Evolutionary conservation across 1,284 basidiomycete genomes (phyloP), one percentile per base, ranked within the genome.

Genomic region (Moniliophthora roreri): DNA sequence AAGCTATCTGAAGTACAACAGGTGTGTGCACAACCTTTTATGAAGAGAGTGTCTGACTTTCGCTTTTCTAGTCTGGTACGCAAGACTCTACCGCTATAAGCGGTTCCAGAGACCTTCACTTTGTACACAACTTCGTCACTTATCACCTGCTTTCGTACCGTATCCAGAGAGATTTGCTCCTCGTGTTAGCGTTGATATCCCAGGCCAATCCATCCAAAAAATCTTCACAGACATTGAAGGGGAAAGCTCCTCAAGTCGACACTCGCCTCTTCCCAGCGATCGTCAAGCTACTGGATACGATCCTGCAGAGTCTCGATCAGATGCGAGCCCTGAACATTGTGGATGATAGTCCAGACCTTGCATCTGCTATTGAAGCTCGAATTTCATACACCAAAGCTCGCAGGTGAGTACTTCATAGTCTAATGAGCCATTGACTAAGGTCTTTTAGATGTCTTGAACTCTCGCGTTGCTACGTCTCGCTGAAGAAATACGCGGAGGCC

Each of bases 61-160:
- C 37, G 24, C 38, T 40, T 41, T 13, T 48, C 39, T 55, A 85
- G 80, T 57, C 77, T 48, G 72, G 69, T 60, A 73, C 75, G 4
- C 64, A 75, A 24, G 70, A 65, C 20, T 61, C 76, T 7, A 70
- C 60, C 55, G 63, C 71, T 36, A 63, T 72, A 15, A 71, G 73
- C 8, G 80, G 80, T 20, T 75, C 77, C 10, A 80, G 88, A 9
- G 89, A 92, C 64, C 81, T 93, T 32, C 82, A 89, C 20, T 90
- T 95, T 60, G 82, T 94, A 44, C 89, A 95, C 63, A 84, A 89
- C 11, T 96, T 88, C 66, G 84, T 95, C 61, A 79, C 91, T 50
- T 94, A 92, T 69, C 89, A 93, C 54, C 83, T 96, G 15, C 80
- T 96, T 40, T 84, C 90, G 11, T 81, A 87, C 49, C 91, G 95